phyloP scores from a whole-genome alignment of 257 asterid genomes.

The Petrea volubilis region DNA sequence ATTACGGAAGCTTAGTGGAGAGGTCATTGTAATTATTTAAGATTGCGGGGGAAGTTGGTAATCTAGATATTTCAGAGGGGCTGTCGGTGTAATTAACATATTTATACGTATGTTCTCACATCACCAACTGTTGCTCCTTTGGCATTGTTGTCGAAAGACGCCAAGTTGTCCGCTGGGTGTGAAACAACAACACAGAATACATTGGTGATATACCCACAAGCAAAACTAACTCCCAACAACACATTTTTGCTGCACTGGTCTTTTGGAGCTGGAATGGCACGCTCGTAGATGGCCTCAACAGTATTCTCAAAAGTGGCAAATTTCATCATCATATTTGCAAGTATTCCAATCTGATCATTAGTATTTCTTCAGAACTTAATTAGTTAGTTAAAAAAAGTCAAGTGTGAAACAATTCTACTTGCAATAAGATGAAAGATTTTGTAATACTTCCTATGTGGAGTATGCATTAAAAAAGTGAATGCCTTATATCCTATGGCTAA shows the following conservation, averaged over 20 bases:
- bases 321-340: constrained; percentile 91
- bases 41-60: no score
- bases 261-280: constrained; percentile 72
- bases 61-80: no score
- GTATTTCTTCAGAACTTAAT: neutral
- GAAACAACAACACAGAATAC: constrained; percentile 77
- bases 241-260: constrained; percentile 64
- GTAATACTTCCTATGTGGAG: no score
- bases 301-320: constrained; percentile 79
- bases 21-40: no score
- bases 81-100: no score
- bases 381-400: neutral
- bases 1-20: no score
- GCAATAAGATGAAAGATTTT: neutral
- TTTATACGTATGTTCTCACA: constrained; percentile 41
- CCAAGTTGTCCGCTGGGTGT: constrained; percentile 91
- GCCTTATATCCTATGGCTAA: no score
- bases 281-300: constrained; percentile 67
- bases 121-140: constrained; percentile 82
- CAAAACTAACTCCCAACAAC: constrained; percentile 86
- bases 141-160: constrained; percentile 86
- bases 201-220: constrained; percentile 80
- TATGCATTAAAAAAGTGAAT: no score
- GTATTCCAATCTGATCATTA: constrained; percentile 9
- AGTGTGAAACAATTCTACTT: neutral